phyloP scores from a whole-genome alignment of 106 monocot species.

The Platanthera guangdongensis region DNA sequence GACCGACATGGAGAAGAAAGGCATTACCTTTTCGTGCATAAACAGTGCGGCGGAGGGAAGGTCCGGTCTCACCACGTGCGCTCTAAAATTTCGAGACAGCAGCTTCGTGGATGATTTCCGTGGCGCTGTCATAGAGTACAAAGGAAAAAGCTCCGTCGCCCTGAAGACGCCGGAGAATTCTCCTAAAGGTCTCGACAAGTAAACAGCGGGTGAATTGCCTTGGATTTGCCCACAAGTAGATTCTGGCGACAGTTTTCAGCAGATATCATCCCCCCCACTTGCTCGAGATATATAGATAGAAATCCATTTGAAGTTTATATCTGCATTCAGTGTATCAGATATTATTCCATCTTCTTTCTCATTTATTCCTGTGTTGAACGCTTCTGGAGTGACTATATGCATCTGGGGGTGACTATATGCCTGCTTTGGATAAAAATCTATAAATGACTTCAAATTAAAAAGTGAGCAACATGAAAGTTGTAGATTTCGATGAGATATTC shows the following conservation, averaged over 20 bases:
- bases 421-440: background rate
- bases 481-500: too few species aligned
- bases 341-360: background rate
- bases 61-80: conserved; percentile 57
- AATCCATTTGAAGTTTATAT: background rate
- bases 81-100: conserved; percentile 79
- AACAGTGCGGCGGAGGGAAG: conserved; percentile 70
- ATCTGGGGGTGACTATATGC: background rate
- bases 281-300: background rate
- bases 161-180: conserved; percentile 75
- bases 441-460: background rate
- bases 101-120: conserved; percentile 62
- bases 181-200: conserved; percentile 46
- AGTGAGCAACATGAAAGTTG: too few species aligned
- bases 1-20: conserved; percentile 84
- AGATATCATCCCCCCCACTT: background rate
- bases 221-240: background rate
- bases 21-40: conserved; percentile 83
- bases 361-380: background rate
- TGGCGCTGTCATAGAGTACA: conserved; percentile 47
- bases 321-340: conserved; percentile 2
- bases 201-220: background rate
- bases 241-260: background rate
- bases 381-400: background rate
- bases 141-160: conserved; percentile 34